These are phyloP conservation scores for Penicillium sp. DNA, from an alignment of 2,329 filamentous ascomycete species.

Conservation along the genomic window DNA sequence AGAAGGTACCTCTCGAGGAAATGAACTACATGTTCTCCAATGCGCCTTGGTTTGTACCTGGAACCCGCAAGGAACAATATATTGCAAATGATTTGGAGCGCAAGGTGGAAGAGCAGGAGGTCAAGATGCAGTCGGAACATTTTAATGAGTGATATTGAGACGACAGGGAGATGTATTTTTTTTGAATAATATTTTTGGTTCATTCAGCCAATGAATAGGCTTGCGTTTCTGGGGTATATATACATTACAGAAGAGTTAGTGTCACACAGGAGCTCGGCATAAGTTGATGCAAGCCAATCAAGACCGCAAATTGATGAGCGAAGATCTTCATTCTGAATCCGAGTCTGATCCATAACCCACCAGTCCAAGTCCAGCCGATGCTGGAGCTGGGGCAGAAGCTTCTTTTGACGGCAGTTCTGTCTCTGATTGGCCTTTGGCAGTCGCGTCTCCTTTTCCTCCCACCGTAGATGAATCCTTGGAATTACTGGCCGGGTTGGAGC, in stretches of 20 bases:
- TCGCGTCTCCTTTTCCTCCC: not conserved
- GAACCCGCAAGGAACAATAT: slow-evolving; percentile 59
- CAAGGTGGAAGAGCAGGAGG: slow-evolving; percentile 60
- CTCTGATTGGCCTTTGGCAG: slow-evolving; percentile 6
- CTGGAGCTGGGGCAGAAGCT: slow-evolving; percentile 22
- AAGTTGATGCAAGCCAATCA: not conserved
- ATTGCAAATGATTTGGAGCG: slow-evolving; percentile 62
- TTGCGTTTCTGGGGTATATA: not conserved
- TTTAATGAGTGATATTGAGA: slow-evolving; percentile 17
- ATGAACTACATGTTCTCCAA: slow-evolving; percentile 71
- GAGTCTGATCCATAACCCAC: slow-evolving; percentile 48
- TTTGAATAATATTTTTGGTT: no score
- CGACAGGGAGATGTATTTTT: not conserved
- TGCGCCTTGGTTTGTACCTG: slow-evolving; percentile 66
- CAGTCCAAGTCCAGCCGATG: slow-evolving; percentile 33
- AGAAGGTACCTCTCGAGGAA: slow-evolving; percentile 66
- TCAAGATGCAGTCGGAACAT: slow-evolving; percentile 47
- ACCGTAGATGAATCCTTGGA: slow-evolving; percentile 1
- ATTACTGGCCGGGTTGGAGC: not conserved
- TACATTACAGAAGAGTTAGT: not conserved
- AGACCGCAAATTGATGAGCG: not conserved
- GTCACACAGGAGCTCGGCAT: not conserved
- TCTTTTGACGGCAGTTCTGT: slow-evolving; percentile 24
- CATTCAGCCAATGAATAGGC: no score
- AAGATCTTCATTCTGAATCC: slow-evolving; percentile 40